Percentiles rank a stretch among this genome's conserved stretches.
Conservation (phyloP, 768 basidiomycete genomes). For the Rhodotorula kratochvilovae region DNA sequence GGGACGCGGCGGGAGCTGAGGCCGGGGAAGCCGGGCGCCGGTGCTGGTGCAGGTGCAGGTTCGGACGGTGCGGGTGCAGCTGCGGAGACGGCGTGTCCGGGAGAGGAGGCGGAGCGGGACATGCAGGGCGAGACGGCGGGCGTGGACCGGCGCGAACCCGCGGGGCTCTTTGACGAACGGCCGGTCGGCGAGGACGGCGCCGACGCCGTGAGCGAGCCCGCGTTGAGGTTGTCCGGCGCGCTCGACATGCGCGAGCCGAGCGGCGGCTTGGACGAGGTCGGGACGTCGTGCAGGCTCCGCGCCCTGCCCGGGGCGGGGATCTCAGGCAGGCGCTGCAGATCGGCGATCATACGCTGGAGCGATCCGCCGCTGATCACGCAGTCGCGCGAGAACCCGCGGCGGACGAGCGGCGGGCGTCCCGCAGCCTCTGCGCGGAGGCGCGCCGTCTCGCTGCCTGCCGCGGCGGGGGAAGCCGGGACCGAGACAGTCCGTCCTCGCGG, state of each 20-base stretch:
- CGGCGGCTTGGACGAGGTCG: slow-evolving; percentile 4
- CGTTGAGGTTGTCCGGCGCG: slow-evolving; percentile 20
- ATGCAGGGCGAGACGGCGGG: slow-evolving; percentile 2
- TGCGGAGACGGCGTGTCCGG: not conserved
- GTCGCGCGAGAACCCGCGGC: slow-evolving; percentile 19
- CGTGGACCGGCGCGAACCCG: not conserved
- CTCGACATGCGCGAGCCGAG: slow-evolving; percentile 17
- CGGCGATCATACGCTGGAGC: slow-evolving; percentile 37
- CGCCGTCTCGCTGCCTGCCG: not conserved
- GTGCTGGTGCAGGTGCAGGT: not conserved
- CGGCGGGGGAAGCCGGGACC: slow-evolving; percentile 9
- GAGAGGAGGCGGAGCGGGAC: slow-evolving; percentile 14
- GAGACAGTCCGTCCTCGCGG: slow-evolving; percentile 17
- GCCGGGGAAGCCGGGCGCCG: not conserved
- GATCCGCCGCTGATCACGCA: slow-evolving; percentile 33
- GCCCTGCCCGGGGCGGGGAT: slow-evolving; percentile 14
- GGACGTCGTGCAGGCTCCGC: slow-evolving; percentile 10
- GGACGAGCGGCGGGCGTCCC: not conserved
- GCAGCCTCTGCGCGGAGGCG: no score
- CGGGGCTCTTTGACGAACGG: not conserved
- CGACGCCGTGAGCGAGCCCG: not conserved
- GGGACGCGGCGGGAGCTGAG: slow-evolving; percentile 3
- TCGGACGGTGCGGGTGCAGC: not conserved
- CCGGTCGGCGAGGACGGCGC: not conserved
- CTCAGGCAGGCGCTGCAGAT: slow-evolving; percentile 22